Base-by-base conservation (phyloP, 2,329 filamentous ascomycete species). In the Colletotrichum spinosum region DNA sequence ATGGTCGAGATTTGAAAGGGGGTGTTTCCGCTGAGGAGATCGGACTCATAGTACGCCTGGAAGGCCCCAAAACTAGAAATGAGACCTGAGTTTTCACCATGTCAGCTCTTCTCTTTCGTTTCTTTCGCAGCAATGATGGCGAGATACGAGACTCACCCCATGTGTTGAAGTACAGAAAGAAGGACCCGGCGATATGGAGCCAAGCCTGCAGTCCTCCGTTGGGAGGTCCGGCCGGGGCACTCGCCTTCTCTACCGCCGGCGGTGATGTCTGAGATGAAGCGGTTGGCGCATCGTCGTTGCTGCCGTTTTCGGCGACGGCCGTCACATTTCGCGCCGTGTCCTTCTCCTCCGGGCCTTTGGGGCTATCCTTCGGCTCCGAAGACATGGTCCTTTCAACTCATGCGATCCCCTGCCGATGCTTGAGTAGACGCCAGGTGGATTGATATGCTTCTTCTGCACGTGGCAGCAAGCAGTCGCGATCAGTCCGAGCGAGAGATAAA, bases 51-150 rank as follows among this genome's bases (percentile, higher is more conserved):
- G 73, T 86, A 86, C 6, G 81, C 80, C 67, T 87, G 83, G 67
- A 85, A 88, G 5, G 84, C 79, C 6, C 85, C 84, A 62, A 85
- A 87, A 15, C 80, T 70, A 56, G 72, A 75, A n/a, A 75, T 67
- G 8, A 76, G 70, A 6, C 76, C 74, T 86, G 4, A 2, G 46
- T 8, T 2, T 13, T 45, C 12, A 6, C n/a, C 0, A 13, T 1
- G 55, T 58, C 25, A 58, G 55, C 38, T 35, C 9, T 8, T 25
- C 4, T 25, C 25, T 25, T 4, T 25, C 25, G 25, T 25, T 4
- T 25, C 25, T 25, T 25, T 25, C 25, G 25, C 25, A 25, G 8
- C 6, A 2, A 38, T 6, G 8, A 8, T 55, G 5, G 12, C 25
- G 25, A 25, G 15, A n/a, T 10, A 5, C 44, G 33, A 55, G 33